Evolutionary conservation across 345 rosid genomes (phyloP).

Genomic region (Leavenworthia alabamica): DNA sequence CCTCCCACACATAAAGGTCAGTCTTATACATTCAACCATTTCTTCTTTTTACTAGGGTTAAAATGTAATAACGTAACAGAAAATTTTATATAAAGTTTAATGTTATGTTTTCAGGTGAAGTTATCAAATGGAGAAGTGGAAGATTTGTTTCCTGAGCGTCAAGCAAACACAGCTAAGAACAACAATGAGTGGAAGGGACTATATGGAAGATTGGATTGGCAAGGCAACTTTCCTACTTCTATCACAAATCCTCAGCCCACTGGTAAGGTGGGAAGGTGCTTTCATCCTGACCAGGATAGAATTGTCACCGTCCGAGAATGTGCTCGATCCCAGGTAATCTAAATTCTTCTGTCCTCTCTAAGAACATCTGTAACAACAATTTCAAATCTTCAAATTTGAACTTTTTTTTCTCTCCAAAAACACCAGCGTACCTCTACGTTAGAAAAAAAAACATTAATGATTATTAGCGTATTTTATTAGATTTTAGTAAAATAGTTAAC

Average conservation of each 20-base stretch:
- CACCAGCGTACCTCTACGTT: too few species aligned
- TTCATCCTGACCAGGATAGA: slow-evolving; percentile 85
- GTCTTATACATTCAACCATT: too few species aligned
- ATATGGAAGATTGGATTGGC: slow-evolving; percentile 84
- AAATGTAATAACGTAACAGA: too few species aligned
- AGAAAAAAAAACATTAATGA: too few species aligned
- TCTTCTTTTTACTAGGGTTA: too few species aligned
- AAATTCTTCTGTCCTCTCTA: not conserved
- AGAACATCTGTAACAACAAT: too few species aligned
- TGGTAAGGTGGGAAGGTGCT: slow-evolving; percentile 91
- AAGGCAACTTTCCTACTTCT: slow-evolving; percentile 84
- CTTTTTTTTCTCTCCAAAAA: too few species aligned
- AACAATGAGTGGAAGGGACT: slow-evolving; percentile 91
- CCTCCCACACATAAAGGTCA: too few species aligned
- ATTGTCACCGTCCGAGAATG: slow-evolving; percentile 84
- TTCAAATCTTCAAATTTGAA: too few species aligned
- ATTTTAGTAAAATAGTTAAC: too few species aligned
- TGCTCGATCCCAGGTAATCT: slow-evolving; percentile 65
- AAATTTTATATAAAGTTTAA: too few species aligned
- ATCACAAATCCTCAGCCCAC: slow-evolving; percentile 82
- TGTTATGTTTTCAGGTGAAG: slow-evolving; percentile 54
- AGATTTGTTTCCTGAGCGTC: slow-evolving; percentile 69
- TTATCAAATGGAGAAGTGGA: slow-evolving; percentile 58
- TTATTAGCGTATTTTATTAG: too few species aligned
- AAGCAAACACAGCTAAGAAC: slow-evolving; percentile 64